Percentiles rank a stretch among this genome's conserved stretches.
These are phyloP conservation scores for Wallacemonas sp. DNA, from an alignment of 208 protist species.

Conservation along the genomic window DNA sequence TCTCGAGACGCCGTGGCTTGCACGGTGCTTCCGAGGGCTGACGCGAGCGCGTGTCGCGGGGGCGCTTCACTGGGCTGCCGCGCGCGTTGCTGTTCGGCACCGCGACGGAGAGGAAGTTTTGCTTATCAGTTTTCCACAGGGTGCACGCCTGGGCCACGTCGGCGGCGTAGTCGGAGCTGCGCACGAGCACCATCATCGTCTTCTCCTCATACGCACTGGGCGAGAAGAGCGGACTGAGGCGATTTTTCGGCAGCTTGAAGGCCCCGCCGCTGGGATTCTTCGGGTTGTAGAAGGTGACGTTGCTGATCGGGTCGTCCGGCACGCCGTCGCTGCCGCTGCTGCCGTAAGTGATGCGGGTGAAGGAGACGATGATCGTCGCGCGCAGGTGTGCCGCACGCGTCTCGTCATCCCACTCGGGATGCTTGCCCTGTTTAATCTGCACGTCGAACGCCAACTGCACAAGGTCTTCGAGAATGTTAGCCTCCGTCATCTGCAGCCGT, in stretches of 20 bases:
- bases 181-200: slow-evolving; percentile 83
- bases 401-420: neutral
- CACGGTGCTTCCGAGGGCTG: slow-evolving; percentile 13
- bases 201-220: slow-evolving; percentile 67
- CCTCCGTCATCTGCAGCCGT: slow-evolving; percentile 15
- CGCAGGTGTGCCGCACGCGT: slow-evolving; percentile 18
- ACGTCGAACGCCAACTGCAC: neutral
- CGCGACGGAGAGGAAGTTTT: slow-evolving; percentile 27
- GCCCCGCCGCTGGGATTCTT: slow-evolving; percentile 45
- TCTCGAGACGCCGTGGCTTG: slow-evolving; percentile 11
- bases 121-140: slow-evolving; percentile 26
- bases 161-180: slow-evolving; percentile 23
- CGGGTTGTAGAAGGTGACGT: slow-evolving; percentile 72
- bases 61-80: neutral
- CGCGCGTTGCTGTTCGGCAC: slow-evolving; percentile 43
- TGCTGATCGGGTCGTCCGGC: slow-evolving; percentile 73
- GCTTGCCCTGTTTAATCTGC: neutral
- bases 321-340: slow-evolving; percentile 40
- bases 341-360: slow-evolving; percentile 69
- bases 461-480: slow-evolving; percentile 30
- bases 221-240: slow-evolving; percentile 67
- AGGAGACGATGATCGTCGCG: slow-evolving; percentile 37
- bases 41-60: slow-evolving; percentile 4
- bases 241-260: slow-evolving; percentile 46
- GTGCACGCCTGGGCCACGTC: slow-evolving; percentile 26